Percentiles rank a stretch among this genome's conserved stretches.
These are phyloP conservation scores for Datisca glomerata DNA, from an alignment of 306 rosid genomes.

Conservation along the genomic window DNA sequence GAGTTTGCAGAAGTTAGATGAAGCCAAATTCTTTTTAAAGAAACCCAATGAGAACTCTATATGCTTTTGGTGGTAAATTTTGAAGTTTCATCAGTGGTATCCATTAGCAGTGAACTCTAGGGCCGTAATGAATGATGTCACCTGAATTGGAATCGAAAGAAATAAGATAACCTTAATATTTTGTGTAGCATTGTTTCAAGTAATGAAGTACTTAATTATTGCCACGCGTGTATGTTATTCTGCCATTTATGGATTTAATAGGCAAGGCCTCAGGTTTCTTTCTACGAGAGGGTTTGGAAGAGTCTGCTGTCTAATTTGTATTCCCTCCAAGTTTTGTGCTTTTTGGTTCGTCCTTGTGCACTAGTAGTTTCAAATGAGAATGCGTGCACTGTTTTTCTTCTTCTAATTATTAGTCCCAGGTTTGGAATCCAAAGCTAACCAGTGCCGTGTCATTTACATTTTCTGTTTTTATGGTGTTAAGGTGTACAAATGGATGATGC, in stretches of 20 bases:
- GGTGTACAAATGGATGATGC: constrained; percentile 99
- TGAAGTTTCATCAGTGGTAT: too few species aligned
- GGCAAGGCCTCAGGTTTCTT: background rate
- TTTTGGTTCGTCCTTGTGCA: background rate
- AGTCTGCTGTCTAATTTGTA: background rate
- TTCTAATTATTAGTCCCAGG: background rate
- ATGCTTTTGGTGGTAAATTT: too few species aligned
- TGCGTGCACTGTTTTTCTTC: background rate
- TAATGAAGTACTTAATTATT: too few species aligned
- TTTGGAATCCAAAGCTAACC: background rate
- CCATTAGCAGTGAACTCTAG: too few species aligned
- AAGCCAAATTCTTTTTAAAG: background rate
- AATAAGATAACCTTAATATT: too few species aligned
- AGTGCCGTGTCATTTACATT: background rate
- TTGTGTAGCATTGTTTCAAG: too few species aligned
- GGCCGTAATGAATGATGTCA: too few species aligned
- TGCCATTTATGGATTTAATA: too few species aligned
- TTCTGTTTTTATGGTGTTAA: constrained; percentile 11
- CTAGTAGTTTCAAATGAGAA: background rate
- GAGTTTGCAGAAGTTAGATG: background rate
- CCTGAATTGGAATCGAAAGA: too few species aligned
- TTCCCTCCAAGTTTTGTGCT: background rate
- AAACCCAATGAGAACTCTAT: too few species aligned
- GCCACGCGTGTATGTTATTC: too few species aligned
- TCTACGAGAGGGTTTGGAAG: background rate